phyloP scores from a whole-genome alignment of 306 rosid genomes.

The Quercus variabilis region DNA sequence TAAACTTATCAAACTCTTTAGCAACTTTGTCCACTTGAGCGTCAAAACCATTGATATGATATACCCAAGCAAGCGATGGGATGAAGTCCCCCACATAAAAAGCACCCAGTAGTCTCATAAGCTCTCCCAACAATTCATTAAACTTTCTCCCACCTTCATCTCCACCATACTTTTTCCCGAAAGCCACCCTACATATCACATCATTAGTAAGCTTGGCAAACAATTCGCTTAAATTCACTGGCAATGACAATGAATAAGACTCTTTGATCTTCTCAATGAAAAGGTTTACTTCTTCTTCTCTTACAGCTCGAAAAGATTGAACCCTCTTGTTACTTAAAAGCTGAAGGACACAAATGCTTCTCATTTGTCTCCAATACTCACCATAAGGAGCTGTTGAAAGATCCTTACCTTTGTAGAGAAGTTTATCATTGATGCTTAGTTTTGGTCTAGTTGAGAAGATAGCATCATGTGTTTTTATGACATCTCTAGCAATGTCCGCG shows the following conservation, averaged over 20 bases:
- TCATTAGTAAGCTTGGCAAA: neutral
- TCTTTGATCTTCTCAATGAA: neutral
- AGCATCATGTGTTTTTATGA: constrained; percentile 35
- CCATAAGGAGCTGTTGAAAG: constrained; percentile 26
- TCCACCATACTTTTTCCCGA: constrained; percentile 32
- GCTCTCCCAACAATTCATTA: constrained; percentile 18
- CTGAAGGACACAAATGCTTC: constrained; percentile 19
- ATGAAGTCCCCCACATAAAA: constrained; percentile 40
- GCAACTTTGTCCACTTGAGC: constrained; percentile 31
- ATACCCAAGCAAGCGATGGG: constrained; percentile 57
- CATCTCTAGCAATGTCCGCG: constrained; percentile 18
- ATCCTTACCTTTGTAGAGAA: constrained; percentile 15
- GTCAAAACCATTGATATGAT: constrained; percentile 30
- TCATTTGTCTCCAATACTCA: constrained; percentile 42
- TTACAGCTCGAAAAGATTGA: neutral
- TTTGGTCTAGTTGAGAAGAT: constrained; percentile 26
- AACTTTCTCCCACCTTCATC: constrained; percentile 25
- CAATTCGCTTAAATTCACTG: neutral
- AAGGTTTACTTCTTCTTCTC: constrained; percentile 23
- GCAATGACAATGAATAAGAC: neutral
- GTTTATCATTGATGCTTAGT: neutral
- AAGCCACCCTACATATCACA: neutral
- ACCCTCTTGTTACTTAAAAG: constrained; percentile 14
- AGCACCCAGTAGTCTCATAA: constrained; percentile 30
- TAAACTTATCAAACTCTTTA: constrained; percentile 33